These are phyloP conservation scores for Leccinum fuscescens DNA, from an alignment of 1,284 basidiomycete genomes.

Conservation along the genomic window DNA sequence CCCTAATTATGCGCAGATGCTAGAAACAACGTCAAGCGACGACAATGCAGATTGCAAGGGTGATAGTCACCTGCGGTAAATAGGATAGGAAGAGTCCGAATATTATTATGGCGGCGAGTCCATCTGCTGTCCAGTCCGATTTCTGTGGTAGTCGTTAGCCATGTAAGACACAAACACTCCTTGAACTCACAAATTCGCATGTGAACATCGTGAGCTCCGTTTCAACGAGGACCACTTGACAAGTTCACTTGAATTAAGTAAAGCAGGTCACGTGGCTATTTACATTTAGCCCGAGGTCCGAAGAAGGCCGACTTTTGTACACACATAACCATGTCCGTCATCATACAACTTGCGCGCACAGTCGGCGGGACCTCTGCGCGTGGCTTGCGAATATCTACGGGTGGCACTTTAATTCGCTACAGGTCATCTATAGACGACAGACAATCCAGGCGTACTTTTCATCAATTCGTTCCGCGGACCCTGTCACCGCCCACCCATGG, in stretches of 20 bases:
- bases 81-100: constrained; percentile 85
- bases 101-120: constrained; percentile 76
- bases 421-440: neutral
- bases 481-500: neutral
- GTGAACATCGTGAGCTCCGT: neutral
- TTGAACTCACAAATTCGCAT: constrained; percentile 22
- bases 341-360: constrained; percentile 16
- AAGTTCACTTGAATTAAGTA: neutral
- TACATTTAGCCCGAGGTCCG: neutral
- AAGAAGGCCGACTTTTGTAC: neutral
- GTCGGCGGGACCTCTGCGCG: constrained; percentile 4
- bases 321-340: constrained; percentile 7
- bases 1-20: constrained; percentile 73
- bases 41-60: neutral
- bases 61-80: constrained; percentile 70
- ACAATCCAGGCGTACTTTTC: constrained; percentile 9
- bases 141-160: constrained; percentile 40
- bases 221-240: neutral
- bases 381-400: constrained; percentile 7
- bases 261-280: constrained; percentile 1
- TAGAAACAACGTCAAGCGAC: constrained; percentile 28
- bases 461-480: constrained; percentile 1
- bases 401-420: neutral
- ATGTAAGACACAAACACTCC: neutral
- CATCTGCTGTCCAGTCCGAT: constrained; percentile 73